Conservation (phyloP, 306 rosid species). For the Glycine latifolia region DNA sequence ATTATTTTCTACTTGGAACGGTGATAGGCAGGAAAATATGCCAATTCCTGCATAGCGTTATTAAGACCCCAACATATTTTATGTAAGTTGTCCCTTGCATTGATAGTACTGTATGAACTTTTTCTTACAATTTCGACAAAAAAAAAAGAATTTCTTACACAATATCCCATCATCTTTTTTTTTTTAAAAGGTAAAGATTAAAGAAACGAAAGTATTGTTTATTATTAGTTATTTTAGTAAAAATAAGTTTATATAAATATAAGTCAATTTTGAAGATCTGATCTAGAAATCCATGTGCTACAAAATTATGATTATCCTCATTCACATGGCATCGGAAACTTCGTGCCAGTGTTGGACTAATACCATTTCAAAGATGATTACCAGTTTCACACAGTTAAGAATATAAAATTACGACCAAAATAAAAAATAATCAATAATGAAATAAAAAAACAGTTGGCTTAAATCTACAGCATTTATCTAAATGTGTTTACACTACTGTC, state of each 20-base stretch:
- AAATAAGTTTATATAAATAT: background rate
- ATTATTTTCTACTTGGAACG: background rate
- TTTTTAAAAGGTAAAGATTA: background rate
- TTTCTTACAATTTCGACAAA: constrained; percentile 22
- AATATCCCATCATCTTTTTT: constrained; percentile 25
- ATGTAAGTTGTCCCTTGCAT: constrained; percentile 19
- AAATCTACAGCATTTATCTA: background rate
- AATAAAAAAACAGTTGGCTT: background rate
- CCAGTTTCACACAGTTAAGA: constrained; percentile 27
- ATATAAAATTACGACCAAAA: constrained; percentile 2
- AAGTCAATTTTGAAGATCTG: constrained; percentile 44
- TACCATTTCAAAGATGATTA: constrained; percentile 27
- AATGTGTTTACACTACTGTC: background rate
- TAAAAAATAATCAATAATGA: background rate
- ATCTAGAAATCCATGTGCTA: constrained; percentile 46
- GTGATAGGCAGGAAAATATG: background rate
- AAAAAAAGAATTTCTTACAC: background rate
- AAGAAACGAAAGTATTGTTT: background rate
- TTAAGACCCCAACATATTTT: constrained; percentile 17
- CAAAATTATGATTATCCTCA: constrained; percentile 39
- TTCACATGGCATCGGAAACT: constrained; percentile 47
- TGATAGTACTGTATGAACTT: background rate
- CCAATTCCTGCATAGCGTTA: background rate
- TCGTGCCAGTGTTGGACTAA: constrained; percentile 17
- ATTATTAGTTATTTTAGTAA: background rate